Evolutionary conservation across 768 basidiomycete species (phyloP), one percentile per base, ranked within the genome.

Genomic region (Russula olivacea): DNA sequence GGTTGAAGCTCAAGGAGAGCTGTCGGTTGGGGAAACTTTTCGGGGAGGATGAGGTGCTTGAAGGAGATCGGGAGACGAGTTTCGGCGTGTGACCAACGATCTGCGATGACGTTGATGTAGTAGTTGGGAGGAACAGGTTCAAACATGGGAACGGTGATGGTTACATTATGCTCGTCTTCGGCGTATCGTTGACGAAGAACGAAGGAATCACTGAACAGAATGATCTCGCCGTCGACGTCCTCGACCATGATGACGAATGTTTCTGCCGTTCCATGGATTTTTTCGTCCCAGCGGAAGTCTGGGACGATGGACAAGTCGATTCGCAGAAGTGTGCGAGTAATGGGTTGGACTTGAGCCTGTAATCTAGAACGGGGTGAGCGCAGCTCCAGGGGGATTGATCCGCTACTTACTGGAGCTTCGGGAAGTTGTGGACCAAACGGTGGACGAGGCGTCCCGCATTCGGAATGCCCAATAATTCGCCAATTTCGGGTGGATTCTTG

Each of bases 211-310:
- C 94, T 91, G 83, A 94, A 98, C 34, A 98, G 87, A 61, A 98
- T 87, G 65, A 92, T 84, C 73, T 99, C 97, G 54, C 97, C 97
- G 67, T 98, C 96, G 30, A 98, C 93, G 69, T 99, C 96, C 73
- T 98, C 95, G 28, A 98, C 93, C 30, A 96, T 72, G 69, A 99
- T 93, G 73, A 89, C 83, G 81, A 99, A 99, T 0, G 89, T 86
- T 74, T 98, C 93, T 0, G 92, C 86, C 0, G 79, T 74, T 4
- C 93, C 91, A 68, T 98, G 96, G 7, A 94, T 83, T 73, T 92
- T 92, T 69, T 93, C 91, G 41, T 98, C 95, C 97, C 97, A 99
- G 50, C 88, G 83, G 84, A 98, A 99, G 72, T 98, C 97, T n/a
- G 97, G 95, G 3, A 86, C 84, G 71, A 99, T 95, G 3, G 92